A percentile compares a stretch with the other conserved stretches of the same genome.
phyloP scores from a whole-genome alignment of 306 rosid genomes.

The Lagenaria siceraria region DNA sequence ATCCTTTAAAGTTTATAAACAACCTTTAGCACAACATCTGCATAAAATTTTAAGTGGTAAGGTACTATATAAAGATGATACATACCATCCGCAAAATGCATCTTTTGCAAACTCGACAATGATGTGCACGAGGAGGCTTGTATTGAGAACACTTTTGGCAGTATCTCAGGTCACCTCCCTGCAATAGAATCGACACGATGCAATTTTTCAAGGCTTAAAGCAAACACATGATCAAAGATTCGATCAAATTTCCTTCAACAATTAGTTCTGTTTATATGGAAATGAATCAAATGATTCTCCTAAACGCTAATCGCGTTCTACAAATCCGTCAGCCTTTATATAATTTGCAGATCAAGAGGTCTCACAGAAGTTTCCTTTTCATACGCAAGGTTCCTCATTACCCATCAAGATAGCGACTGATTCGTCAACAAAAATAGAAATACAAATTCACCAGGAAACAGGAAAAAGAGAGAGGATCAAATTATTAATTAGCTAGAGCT shows the following conservation, averaged over 20 bases:
- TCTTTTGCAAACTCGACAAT: slow-evolving; percentile 91
- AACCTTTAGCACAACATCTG: not conserved
- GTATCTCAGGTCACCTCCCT: slow-evolving; percentile 94
- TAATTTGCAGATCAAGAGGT: slow-evolving; percentile 1
- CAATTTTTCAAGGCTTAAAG: not conserved
- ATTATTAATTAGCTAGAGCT: not conserved
- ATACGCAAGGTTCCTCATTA: not conserved
- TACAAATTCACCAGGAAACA: not conserved
- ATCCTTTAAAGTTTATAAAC: slow-evolving; percentile 55
- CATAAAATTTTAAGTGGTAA: slow-evolving; percentile 7
- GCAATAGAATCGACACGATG: slow-evolving; percentile 17
- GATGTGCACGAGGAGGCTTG: slow-evolving; percentile 99
- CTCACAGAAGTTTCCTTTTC: not conserved
- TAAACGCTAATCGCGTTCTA: not conserved
- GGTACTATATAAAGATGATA: slow-evolving; percentile 10
- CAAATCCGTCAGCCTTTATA: not conserved
- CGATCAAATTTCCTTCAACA: not conserved
- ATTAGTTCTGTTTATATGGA: not conserved
- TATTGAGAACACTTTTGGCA: slow-evolving; percentile 91
- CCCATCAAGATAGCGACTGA: not conserved
- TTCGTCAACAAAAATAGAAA: not conserved
- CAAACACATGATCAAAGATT: not conserved
- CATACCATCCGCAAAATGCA: slow-evolving; percentile 97
- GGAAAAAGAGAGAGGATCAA: not conserved
- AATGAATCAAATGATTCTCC: not conserved